Percentiles rank a stretch among this genome's conserved stretches.
Conservation (phyloP, 2,329 filamentous ascomycete genomes). For the Cryphonectria carpinicola region DNA sequence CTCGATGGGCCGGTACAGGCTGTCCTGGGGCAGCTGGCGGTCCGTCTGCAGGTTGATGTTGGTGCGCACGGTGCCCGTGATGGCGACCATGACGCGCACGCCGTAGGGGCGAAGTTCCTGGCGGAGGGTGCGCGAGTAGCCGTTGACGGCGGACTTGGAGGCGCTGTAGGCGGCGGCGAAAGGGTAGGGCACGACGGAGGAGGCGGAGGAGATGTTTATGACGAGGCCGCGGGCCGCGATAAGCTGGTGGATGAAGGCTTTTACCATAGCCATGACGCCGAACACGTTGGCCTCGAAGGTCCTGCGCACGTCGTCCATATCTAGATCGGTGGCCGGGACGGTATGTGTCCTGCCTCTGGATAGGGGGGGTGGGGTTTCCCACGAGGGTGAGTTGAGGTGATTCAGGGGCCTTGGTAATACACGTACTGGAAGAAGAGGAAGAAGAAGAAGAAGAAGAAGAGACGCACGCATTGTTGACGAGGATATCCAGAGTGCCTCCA, state of each 20-base stretch:
- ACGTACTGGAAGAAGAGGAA: background rate
- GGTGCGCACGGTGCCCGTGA: constrained; percentile 57
- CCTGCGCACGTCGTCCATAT: constrained; percentile 54
- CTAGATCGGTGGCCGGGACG: constrained; percentile 38
- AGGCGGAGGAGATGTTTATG: constrained; percentile 59
- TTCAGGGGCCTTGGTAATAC: background rate
- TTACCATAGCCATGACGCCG: constrained; percentile 59
- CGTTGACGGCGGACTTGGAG: constrained; percentile 58
- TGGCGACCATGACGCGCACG: constrained; percentile 61
- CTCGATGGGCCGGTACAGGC: constrained; percentile 50
- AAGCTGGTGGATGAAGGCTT: constrained; percentile 54
- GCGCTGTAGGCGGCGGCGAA: constrained; percentile 59
- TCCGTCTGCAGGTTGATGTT: constrained; percentile 51
- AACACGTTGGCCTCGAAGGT: constrained; percentile 64
- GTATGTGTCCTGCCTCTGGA: constrained; percentile 27
- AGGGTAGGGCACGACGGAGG: constrained; percentile 54
- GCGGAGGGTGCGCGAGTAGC: constrained; percentile 58
- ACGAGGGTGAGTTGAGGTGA: background rate
- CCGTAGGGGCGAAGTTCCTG: constrained; percentile 57
- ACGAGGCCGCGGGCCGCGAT: constrained; percentile 55
- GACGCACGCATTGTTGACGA: constrained; percentile 63
- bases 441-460: background rate
- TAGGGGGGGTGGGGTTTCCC: too few species aligned
- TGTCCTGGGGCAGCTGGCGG: constrained; percentile 48
- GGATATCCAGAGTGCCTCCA: constrained; percentile 58